These are phyloP conservation scores for Chaetomiaceae sp. DNA, from an alignment of 2,329 filamentous ascomycete species.

Conservation along the genomic window DNA sequence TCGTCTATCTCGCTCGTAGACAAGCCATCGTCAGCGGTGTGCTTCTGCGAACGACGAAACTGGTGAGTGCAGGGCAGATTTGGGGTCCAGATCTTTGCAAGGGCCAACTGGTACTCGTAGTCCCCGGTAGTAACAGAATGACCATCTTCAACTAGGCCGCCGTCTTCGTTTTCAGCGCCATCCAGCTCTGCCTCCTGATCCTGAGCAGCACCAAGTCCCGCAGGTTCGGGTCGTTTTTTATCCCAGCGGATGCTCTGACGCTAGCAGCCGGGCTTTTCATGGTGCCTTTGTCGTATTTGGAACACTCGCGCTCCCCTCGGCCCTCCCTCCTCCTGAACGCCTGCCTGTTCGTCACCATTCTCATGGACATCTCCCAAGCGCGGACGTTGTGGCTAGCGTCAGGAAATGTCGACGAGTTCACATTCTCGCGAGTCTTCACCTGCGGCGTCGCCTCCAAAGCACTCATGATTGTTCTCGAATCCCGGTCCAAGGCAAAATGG, in stretches of 20 bases:
- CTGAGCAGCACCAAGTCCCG: conserved; percentile 27
- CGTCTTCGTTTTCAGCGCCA: conserved; percentile 27
- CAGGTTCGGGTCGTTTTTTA: conserved; percentile 21
- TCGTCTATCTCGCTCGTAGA: conserved; percentile 31
- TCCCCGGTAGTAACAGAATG: too few relatives aligned
- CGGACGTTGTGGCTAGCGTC: conserved; percentile 41
- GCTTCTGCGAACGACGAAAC: conserved; percentile 33
- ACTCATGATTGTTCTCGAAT: conserved; percentile 37
- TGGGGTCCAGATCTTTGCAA: too few relatives aligned
- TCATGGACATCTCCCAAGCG: conserved; percentile 41
- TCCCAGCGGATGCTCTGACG: conserved; percentile 24
- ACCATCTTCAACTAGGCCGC: conserved; percentile 20
- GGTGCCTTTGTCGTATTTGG: conserved; percentile 30
- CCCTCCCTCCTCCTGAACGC: conserved; percentile 41
- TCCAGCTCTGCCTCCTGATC: conserved; percentile 33
- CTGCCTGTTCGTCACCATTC: conserved; percentile 40
- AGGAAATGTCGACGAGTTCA: conserved; percentile 11
- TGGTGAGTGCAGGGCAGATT: too few relatives aligned
- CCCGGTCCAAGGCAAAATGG: conserved; percentile 37
- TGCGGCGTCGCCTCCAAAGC: conserved; percentile 35
- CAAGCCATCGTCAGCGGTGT: conserved; percentile 34
- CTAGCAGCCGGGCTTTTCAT: conserved; percentile 31
- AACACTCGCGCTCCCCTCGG: conserved; percentile 33
- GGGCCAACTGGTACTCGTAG: too few relatives aligned
- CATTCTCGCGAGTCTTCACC: conserved; percentile 35